Percentiles rank a stretch among this genome's conserved stretches.
These are phyloP conservation scores for Monilinia polystroma DNA, from an alignment of 2,329 filamentous ascomycete genomes.

Conservation along the genomic window DNA sequence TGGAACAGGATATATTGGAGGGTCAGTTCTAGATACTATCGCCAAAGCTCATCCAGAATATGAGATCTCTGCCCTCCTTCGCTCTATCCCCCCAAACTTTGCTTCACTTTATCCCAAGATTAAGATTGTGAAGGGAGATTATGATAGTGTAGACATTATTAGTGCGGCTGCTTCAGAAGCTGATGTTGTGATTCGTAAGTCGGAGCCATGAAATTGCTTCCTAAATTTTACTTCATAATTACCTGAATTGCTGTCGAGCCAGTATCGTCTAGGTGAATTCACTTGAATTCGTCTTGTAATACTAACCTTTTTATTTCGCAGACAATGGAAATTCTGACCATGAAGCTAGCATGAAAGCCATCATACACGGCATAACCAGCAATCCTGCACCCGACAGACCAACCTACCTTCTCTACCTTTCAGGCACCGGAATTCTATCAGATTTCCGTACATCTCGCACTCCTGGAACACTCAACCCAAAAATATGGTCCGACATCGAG, in stretches of 20 bases:
- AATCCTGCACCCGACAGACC: background rate
- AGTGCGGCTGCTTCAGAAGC: background rate
- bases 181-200: background rate
- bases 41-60: background rate
- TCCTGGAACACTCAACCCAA: background rate
- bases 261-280: background rate
- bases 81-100: background rate
- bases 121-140: background rate
- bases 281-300: background rate
- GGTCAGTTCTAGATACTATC: background rate
- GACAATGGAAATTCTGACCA: background rate
- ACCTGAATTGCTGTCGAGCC: background rate
- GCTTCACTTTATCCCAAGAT: background rate
- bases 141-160: background rate
- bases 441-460: background rate
- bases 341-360: background rate
- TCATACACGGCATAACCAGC: background rate
- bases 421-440: background rate
- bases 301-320: background rate
- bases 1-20: background rate
- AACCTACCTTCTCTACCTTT: background rate
- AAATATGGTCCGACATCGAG: background rate
- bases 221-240: background rate
- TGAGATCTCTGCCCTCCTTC: background rate
- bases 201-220: background rate